Conservation (phyloP, 2,329 filamentous ascomycete genomes). For the Leptographium galeiforme region DNA sequence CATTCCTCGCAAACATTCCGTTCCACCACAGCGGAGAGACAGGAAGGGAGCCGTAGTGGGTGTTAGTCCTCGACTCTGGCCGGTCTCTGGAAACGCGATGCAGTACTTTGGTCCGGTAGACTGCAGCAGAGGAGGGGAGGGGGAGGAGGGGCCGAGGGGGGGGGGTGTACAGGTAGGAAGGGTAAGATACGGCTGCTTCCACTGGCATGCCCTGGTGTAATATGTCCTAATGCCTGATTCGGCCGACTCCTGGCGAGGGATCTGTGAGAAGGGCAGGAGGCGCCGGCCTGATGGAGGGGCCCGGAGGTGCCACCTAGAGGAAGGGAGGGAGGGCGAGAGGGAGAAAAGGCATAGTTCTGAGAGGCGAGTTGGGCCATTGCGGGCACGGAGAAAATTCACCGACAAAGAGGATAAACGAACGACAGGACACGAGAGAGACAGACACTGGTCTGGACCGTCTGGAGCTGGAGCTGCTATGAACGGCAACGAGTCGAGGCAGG, state of each 20-base stretch:
- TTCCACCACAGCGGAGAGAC: background rate
- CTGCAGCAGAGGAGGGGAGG: too few species aligned
- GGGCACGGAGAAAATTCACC: background rate
- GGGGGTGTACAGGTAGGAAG: background rate
- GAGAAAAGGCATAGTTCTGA: background rate
- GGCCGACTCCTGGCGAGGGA: background rate
- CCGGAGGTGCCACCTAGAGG: background rate
- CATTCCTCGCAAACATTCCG: slow-evolving; percentile 1
- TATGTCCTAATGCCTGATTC: background rate
- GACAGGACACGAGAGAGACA: background rate
- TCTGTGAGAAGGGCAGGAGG: background rate
- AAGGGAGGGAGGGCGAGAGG: background rate
- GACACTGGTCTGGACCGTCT: background rate
- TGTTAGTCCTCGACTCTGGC: background rate
- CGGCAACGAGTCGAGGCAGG: background rate
- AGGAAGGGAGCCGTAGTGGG: background rate
- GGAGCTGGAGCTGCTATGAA: background rate
- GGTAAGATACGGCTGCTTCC: background rate
- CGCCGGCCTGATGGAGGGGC: background rate
- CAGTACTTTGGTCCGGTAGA: too few species aligned
- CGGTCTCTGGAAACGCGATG: too few species aligned
- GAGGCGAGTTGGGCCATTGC: background rate
- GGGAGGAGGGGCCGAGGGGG: too few species aligned
- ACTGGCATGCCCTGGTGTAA: background rate
- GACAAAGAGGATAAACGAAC: background rate